A percentile compares a stretch with the other conserved stretches of the same genome.
Evolutionary conservation across 2,329 filamentous ascomycete genomes (phyloP).

Genomic region (Alternaria sp.): DNA sequence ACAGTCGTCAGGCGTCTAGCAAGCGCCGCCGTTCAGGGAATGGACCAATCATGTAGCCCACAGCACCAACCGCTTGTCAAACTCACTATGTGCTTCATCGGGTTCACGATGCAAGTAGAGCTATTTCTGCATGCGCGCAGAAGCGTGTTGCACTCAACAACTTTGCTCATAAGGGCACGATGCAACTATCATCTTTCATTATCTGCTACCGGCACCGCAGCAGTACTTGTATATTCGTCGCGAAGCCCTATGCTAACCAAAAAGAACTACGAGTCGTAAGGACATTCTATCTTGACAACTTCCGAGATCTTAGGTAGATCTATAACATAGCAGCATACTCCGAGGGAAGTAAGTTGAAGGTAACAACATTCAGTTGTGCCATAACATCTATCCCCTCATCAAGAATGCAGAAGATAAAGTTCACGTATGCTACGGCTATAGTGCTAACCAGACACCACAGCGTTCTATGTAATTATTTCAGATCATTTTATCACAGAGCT

Average conservation of each 20-base stretch:
- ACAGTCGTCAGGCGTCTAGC: neutral
- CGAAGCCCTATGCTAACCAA: neutral
- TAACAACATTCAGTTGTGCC: neutral
- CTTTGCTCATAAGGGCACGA: neutral
- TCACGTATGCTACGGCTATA: neutral
- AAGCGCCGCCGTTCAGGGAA: neutral
- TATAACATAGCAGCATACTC: neutral
- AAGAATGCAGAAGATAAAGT: neutral
- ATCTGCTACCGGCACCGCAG: neutral
- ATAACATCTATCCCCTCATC: neutral
- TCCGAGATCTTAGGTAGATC: neutral
- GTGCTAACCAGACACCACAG: neutral
- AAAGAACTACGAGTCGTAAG: neutral
- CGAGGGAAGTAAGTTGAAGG: neutral
- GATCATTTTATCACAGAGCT: neutral
- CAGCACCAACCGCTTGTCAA: neutral
- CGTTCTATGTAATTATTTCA: neutral
- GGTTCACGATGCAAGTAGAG: neutral
- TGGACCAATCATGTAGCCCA: neutral
- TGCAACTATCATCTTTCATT: neutral
- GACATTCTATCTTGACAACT: neutral
- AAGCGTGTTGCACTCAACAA: neutral
- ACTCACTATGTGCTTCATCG: neutral
- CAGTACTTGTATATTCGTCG: neutral
- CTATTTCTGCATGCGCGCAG: neutral